Percentiles rank a stretch among this genome's conserved stretches.
Evolutionary conservation across 768 basidiomycete species (phyloP).

Genomic region (Chalciporus sphaerocephalus): DNA sequence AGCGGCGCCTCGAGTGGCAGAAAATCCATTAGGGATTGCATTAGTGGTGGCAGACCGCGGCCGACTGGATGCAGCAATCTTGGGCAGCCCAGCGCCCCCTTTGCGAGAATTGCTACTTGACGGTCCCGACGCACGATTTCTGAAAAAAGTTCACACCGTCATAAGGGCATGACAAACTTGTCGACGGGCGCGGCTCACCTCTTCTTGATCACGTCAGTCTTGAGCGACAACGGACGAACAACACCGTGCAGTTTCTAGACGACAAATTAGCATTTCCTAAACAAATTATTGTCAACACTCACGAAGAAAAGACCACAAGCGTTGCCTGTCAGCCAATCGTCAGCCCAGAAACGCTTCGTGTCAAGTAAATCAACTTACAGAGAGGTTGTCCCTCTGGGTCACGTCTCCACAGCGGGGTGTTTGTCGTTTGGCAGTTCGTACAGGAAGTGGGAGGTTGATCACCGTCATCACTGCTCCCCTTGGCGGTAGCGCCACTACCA

Average conservation of each 20-base stretch:
- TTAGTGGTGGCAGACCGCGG: slow-evolving; percentile 69
- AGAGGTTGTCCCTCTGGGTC: slow-evolving; percentile 91
- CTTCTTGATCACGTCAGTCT: slow-evolving; percentile 98
- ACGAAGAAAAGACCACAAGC: slow-evolving; percentile 93
- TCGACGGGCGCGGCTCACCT: slow-evolving; percentile 43
- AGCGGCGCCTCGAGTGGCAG: slow-evolving; percentile 39
- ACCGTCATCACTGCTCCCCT: slow-evolving; percentile 55
- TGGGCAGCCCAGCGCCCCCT: slow-evolving; percentile 56
- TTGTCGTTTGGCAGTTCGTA: slow-evolving; percentile 93
- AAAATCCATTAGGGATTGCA: slow-evolving; percentile 45
- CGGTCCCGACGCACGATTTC: slow-evolving; percentile 78
- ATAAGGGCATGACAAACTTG: neutral
- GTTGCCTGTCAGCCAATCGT: slow-evolving; percentile 50
- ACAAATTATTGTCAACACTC: slow-evolving; percentile 34
- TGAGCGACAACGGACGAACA: slow-evolving; percentile 87
- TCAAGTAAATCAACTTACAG: slow-evolving; percentile 47
- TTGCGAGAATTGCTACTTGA: slow-evolving; percentile 66
- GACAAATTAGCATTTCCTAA: slow-evolving; percentile 10
- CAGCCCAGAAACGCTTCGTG: slow-evolving; percentile 14
- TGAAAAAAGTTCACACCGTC: slow-evolving; percentile 26
- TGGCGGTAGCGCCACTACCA: slow-evolving; percentile 29
- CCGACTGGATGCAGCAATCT: slow-evolving; percentile 69
- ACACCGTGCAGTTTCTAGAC: slow-evolving; percentile 91
- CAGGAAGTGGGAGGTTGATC: slow-evolving; percentile 78
- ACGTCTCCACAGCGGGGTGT: slow-evolving; percentile 88